phyloP scores from a whole-genome alignment of 306 rosid genomes.

The Dalbergia oliveri region DNA sequence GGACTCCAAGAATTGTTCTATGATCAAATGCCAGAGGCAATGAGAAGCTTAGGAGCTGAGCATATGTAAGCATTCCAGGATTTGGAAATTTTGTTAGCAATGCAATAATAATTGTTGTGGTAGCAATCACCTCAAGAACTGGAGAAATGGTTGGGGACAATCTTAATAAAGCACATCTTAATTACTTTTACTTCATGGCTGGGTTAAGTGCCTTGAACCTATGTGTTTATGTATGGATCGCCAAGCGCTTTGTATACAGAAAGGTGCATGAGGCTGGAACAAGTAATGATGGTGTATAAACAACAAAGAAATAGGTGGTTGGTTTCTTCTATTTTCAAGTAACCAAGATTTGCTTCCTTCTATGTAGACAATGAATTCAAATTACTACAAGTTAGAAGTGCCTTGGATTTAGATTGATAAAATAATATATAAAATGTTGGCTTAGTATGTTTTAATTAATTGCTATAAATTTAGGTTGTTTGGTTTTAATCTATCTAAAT shows the following conservation, averaged over 20 bases:
- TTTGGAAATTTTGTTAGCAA: constrained; percentile 56
- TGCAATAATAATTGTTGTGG: constrained; percentile 48
- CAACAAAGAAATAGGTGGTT: background rate
- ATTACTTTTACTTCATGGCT: constrained; percentile 62
- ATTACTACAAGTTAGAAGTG: no score
- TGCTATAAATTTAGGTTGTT: no score
- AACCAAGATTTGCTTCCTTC: no score
- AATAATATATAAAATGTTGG: no score
- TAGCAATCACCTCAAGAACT: constrained; percentile 25
- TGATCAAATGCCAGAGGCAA: constrained; percentile 57
- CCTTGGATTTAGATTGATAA: no score
- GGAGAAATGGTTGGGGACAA: constrained; percentile 60
- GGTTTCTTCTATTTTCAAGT: background rate
- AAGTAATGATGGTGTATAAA: no score
- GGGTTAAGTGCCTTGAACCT: constrained; percentile 52
- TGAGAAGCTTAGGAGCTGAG: constrained; percentile 73
- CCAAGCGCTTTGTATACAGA: constrained; percentile 58
- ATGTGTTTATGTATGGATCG: constrained; percentile 50
- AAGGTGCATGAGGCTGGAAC: background rate
- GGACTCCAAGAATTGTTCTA: constrained; percentile 67
- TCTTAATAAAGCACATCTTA: constrained; percentile 58
- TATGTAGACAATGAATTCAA: no score
- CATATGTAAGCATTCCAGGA: constrained; percentile 51
- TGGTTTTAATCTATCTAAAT: no score
- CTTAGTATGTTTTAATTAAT: no score